Evolutionary conservation across 352 stramenopile species (phyloP).

Genomic region (Saprolegnia diclina): DNA sequence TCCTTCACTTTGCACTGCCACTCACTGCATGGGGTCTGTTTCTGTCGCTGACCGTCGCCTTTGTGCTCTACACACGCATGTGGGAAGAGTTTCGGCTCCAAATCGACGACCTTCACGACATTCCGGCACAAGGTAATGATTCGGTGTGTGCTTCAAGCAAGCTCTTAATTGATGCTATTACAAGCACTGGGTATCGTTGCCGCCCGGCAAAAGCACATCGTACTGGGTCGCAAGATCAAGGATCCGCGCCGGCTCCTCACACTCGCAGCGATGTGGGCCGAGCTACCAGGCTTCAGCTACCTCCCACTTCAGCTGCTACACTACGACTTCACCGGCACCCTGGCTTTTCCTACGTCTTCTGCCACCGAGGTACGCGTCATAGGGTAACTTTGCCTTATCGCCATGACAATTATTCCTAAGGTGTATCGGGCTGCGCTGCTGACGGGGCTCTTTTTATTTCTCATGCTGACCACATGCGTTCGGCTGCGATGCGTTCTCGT

Average conservation of each 20-base stretch:
- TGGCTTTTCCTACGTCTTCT: not conserved
- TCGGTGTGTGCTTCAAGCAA: too few relatives aligned
- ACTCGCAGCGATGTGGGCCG: constrained; percentile 15
- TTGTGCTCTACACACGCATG: not conserved
- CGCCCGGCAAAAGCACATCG: constrained; percentile 3
- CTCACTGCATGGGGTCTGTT: not conserved
- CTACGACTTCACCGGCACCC: not conserved
- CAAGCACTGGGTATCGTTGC: constrained; percentile 15
- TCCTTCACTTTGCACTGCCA: not conserved
- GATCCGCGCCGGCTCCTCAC: constrained; percentile 13
- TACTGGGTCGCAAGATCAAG: not conserved
- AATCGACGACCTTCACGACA: constrained; percentile 18
- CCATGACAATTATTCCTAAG: not conserved
- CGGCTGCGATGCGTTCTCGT: not conserved
- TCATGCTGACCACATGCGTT: not conserved
- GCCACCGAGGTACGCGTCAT: not conserved
- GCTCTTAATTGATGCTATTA: too few relatives aligned
- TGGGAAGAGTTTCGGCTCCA: not conserved
- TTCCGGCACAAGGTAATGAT: constrained; percentile 9
- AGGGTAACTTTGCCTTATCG: not conserved
- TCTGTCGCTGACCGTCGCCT: not conserved
- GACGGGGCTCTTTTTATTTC: not conserved
- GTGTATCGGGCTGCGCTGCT: not conserved
- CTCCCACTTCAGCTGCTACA: constrained; percentile 16
- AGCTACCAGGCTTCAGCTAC: constrained; percentile 23